Conservation (phyloP, 441 rosid genomes). For the Corymbia citriodora region DNA sequence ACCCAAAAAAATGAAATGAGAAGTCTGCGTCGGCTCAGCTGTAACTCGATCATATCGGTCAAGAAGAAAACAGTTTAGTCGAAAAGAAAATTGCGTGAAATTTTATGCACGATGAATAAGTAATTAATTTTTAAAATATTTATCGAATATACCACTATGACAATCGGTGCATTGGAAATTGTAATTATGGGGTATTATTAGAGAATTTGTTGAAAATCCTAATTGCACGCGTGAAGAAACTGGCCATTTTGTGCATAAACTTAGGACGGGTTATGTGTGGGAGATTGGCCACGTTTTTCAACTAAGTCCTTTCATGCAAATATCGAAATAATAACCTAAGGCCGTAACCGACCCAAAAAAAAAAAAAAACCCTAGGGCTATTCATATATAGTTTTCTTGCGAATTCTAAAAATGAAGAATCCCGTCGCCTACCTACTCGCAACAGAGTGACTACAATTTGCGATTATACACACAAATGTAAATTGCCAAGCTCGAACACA, state of each 20-base stretch:
- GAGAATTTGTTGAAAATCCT: background rate
- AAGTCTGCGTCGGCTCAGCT: background rate
- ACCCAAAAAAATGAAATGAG: background rate
- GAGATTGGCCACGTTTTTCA: background rate
- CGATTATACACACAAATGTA: background rate
- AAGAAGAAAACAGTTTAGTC: background rate
- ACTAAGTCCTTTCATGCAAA: background rate
- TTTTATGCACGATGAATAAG: background rate
- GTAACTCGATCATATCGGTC: no score
- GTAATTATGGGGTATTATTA: background rate
- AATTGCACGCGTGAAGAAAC: background rate
- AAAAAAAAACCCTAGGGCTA: background rate
- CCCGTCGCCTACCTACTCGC: accelerated
- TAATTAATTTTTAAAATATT: background rate
- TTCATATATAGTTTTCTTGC: background rate
- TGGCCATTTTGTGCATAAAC: background rate
- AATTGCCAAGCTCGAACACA: background rate
- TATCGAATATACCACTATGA: accelerated
- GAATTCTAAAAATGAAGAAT: background rate
- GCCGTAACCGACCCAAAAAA: no score
- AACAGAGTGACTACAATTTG: background rate
- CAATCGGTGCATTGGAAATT: background rate
- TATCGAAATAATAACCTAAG: background rate
- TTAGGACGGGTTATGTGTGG: background rate
- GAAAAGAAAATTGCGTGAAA: background rate